Evolutionary conservation across 192 early-diverging fungal species (phyloP).

Genomic region (Spizellomyces punctatus): DNA sequence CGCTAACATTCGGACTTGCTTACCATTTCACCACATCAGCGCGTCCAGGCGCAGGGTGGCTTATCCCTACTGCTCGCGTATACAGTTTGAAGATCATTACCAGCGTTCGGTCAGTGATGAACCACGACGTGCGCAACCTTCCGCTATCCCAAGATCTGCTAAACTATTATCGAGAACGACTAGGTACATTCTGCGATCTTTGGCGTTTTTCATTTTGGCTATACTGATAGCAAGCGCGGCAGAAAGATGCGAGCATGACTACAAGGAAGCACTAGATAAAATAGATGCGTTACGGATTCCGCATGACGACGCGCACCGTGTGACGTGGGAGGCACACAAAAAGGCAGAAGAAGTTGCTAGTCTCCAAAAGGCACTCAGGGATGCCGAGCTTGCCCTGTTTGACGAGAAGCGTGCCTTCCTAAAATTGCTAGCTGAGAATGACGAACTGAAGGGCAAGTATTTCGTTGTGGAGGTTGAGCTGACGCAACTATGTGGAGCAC

Average conservation of each 20-base stretch:
- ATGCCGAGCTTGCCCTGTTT: constrained; percentile 51
- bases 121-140: constrained; percentile 26
- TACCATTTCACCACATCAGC: too few relatives aligned
- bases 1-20: too few relatives aligned
- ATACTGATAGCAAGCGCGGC: neutral
- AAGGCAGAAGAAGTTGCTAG: constrained; percentile 48
- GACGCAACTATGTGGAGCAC: neutral
- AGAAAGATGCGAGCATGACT: constrained; percentile 49
- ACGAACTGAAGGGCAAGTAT: constrained; percentile 51
- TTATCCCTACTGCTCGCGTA: too few relatives aligned
- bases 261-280: constrained; percentile 33
- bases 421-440: constrained; percentile 53
- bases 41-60: too few relatives aligned
- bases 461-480: neutral
- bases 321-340: constrained; percentile 51
- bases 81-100: too few relatives aligned
- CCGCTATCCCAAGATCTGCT: constrained; percentile 44
- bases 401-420: constrained; percentile 54
- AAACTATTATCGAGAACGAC: constrained; percentile 35
- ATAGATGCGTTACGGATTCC: constrained; percentile 43
- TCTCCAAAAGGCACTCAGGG: constrained; percentile 51
- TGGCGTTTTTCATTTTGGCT: neutral
- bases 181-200: constrained; percentile 20
- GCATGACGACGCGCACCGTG: constrained; percentile 51
- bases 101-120: neutral